phyloP scores from a whole-genome alignment of 148 eudicot genomes.

The Euryodendron excelsum region DNA sequence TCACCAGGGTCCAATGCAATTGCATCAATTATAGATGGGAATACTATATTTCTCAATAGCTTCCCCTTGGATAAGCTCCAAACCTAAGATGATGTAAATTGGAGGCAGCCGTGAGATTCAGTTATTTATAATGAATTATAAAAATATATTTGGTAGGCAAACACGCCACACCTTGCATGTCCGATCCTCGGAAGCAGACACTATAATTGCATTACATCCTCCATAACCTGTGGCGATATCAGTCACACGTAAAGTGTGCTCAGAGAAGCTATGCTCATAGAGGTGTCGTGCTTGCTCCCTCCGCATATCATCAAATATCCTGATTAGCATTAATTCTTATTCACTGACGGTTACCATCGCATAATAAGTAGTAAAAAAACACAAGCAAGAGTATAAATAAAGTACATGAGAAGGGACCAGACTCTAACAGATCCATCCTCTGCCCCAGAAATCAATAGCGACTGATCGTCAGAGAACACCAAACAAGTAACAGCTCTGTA shows the following conservation, averaged over 20 bases:
- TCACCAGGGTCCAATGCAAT: constrained; percentile 89
- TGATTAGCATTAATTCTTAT: constrained; percentile 17
- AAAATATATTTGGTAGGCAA: constrained; percentile 6
- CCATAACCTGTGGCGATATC: constrained; percentile 78
- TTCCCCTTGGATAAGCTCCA: constrained; percentile 77
- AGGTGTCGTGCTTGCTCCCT: constrained; percentile 55
- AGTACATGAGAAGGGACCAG: constrained; percentile 78
- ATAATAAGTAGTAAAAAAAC: background rate
- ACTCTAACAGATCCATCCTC: constrained; percentile 88
- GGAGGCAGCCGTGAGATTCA: background rate
- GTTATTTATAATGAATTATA: background rate
- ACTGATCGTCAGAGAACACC: constrained; percentile 65
- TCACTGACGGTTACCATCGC: background rate
- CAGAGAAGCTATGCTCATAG: constrained; percentile 68
- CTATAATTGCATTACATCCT: constrained; percentile 72
- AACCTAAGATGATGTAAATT: constrained; percentile 35
- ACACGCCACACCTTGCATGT: constrained; percentile 66
- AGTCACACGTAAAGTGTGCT: constrained; percentile 71
- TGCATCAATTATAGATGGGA: constrained; percentile 75
- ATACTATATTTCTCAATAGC: constrained; percentile 62
- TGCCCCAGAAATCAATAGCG: constrained; percentile 80
- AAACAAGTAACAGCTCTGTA: constrained; percentile 76
- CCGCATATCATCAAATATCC: constrained; percentile 70
- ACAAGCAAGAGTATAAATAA: constrained; percentile 6
- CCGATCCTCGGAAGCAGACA: constrained; percentile 89